Evolutionary conservation across 257 asterid genomes (phyloP).

Genomic region (Lavandula angustifolia): DNA sequence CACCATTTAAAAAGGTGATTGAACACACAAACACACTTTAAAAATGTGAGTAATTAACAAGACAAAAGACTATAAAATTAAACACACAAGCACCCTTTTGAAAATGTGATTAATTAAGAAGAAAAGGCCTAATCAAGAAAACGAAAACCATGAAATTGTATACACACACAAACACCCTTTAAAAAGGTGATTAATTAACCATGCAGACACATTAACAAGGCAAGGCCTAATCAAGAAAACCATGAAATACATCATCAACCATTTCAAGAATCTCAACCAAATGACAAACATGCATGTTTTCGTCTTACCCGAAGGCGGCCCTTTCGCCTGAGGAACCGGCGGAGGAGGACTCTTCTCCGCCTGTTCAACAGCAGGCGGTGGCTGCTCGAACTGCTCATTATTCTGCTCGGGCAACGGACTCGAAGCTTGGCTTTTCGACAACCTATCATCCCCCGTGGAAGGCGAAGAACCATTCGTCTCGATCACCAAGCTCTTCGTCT

Average conservation of each 20-base stretch:
- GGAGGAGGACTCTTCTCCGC: conserved; percentile 25
- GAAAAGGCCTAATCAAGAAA: too few species aligned
- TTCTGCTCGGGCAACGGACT: conserved; percentile 22
- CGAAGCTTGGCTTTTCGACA: conserved; percentile 45
- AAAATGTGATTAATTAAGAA: too few species aligned
- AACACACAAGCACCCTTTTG: too few species aligned
- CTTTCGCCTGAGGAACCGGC: conserved; percentile 24
- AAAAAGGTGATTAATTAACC: too few species aligned
- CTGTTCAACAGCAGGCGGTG: conserved; percentile 15
- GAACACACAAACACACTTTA: too few species aligned
- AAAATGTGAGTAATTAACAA: too few species aligned
- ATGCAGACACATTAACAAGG: too few species aligned
- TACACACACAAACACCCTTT: too few species aligned
- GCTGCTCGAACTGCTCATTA: conserved; percentile 16
- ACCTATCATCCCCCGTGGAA: conserved; percentile 27
- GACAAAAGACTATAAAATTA: too few species aligned
- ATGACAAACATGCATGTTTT: neutral
- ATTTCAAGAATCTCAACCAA: neutral
- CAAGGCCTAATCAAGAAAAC: too few species aligned
- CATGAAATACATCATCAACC: neutral
- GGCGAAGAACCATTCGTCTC: conserved; percentile 21
- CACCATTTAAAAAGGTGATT: too few species aligned
- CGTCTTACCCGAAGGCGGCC: conserved; percentile 40
- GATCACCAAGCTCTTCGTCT: conserved; percentile 34
- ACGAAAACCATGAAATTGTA: too few species aligned